Percentiles rank a stretch among this genome's conserved stretches.
Evolutionary conservation across 2,329 filamentous ascomycete species (phyloP).

Genomic region (Drechslerella dactyloides): DNA sequence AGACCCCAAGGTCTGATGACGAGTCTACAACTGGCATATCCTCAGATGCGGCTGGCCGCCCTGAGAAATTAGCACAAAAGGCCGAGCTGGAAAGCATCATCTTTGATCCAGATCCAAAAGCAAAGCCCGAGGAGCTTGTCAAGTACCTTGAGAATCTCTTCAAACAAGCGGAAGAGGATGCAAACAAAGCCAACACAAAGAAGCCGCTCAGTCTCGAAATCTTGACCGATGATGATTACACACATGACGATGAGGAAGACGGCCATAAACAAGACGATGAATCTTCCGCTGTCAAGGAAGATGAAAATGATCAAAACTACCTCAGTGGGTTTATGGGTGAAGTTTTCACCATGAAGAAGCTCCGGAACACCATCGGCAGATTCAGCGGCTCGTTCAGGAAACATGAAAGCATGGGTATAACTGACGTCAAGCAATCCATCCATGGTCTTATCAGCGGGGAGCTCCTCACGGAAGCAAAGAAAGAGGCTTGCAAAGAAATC

Average conservation of each 20-base stretch:
- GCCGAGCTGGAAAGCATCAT: slow-evolving; percentile 42
- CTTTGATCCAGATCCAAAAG: slow-evolving; percentile 30
- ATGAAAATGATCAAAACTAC: slow-evolving; percentile 17
- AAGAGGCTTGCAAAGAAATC: slow-evolving; percentile 45
- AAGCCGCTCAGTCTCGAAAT: not conserved
- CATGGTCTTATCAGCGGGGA: slow-evolving; percentile 43
- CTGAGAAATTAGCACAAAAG: slow-evolving; percentile 40
- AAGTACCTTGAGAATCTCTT: slow-evolving; percentile 36
- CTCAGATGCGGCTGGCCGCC: slow-evolving; percentile 15
- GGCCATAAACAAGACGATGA: slow-evolving; percentile 1
- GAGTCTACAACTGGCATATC: slow-evolving; percentile 19
- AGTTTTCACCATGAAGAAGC: slow-evolving; percentile 22
- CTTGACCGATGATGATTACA: slow-evolving; percentile 6
- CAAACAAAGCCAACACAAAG: slow-evolving; percentile 15
- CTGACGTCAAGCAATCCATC: slow-evolving; percentile 45
- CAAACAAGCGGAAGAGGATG: slow-evolving; percentile 21
- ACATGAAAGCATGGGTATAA: not conserved
- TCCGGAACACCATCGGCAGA: slow-evolving; percentile 34
- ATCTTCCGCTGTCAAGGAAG: not conserved
- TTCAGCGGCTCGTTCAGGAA: slow-evolving; percentile 37
- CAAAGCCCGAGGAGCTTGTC: slow-evolving; percentile 32
- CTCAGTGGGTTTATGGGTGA: slow-evolving; percentile 6
- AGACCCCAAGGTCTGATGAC: slow-evolving; percentile 45
- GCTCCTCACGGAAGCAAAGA: slow-evolving; percentile 49
- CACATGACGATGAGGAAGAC: slow-evolving; percentile 6